Evolutionary conservation across 2,329 filamentous ascomycete species (phyloP).

Genomic region (Daldinia eschscholtzii): DNA sequence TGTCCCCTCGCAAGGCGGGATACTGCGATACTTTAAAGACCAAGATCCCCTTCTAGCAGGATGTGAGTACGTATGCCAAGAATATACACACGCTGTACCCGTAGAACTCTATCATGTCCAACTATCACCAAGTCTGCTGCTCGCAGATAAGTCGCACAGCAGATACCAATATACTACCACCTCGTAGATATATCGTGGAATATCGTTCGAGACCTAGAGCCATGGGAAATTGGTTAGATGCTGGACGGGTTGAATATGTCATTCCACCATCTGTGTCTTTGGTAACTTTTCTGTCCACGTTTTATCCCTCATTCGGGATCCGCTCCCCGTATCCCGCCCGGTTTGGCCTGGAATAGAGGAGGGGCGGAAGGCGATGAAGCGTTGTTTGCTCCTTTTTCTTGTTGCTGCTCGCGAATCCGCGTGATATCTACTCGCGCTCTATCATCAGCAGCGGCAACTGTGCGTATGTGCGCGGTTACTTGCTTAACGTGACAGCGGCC

Average conservation of each 20-base stretch:
- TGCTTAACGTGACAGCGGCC: constrained; percentile 41
- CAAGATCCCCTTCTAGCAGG: neutral
- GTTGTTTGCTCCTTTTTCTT: constrained; percentile 32
- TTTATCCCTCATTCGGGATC: neutral
- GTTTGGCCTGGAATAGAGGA: neutral
- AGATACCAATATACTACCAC: constrained; percentile 16
- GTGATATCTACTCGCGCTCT: constrained; percentile 10
- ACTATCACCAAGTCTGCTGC: constrained; percentile 2
- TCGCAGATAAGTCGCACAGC: constrained; percentile 24
- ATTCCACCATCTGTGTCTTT: neutral
- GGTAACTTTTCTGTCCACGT: neutral
- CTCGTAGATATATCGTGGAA: constrained; percentile 4
- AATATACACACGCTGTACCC: constrained; percentile 9
- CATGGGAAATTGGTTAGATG: neutral
- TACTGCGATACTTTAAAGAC: constrained; percentile 21
- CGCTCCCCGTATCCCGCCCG: neutral
- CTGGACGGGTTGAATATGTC: neutral
- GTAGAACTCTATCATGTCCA: constrained; percentile 15
- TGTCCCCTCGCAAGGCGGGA: constrained; percentile 21
- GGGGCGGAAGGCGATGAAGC: neutral
- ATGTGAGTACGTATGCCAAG: constrained; percentile 11
- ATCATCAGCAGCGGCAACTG: constrained; percentile 13
- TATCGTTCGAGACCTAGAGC: neutral
- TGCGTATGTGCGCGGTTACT: constrained; percentile 30
- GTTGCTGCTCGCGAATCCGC: neutral